A percentile compares a stretch with the other conserved stretches of the same genome.
phyloP scores from a whole-genome alignment of 2,329 filamentous ascomycete species.

The Arthrobotrys entomopaga region DNA sequence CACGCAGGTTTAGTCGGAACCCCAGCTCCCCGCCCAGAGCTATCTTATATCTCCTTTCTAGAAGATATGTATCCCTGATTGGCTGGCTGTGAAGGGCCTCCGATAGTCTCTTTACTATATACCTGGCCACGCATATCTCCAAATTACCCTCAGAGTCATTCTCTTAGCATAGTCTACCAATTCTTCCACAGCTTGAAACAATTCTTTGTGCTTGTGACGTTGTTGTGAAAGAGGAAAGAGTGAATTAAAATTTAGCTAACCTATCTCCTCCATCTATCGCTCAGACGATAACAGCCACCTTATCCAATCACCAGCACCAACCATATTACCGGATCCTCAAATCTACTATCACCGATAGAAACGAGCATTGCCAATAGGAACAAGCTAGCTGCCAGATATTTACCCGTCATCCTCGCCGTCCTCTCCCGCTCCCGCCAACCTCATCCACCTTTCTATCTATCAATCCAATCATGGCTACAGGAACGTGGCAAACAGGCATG shows the following conservation, averaged over 20 bases:
- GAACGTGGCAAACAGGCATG: slow-evolving; percentile 54
- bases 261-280: not conserved
- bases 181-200: no score
- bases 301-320: slow-evolving; percentile 9
- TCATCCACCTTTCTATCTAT: slow-evolving; percentile 19
- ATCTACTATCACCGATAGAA: slow-evolving; percentile 12
- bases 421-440: not conserved
- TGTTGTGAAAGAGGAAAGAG: slow-evolving; percentile 40
- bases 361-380: not conserved
- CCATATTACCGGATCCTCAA: not conserved
- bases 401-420: not conserved
- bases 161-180: no score
- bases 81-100: no score
- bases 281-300: not conserved
- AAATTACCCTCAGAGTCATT: no score
- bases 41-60: no score
- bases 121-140: no score
- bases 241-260: slow-evolving; percentile 52
- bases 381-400: not conserved
- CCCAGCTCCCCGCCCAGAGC: no score
- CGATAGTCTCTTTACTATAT: no score
- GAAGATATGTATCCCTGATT: no score
- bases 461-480: slow-evolving; percentile 34
- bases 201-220: slow-evolving; percentile 11
- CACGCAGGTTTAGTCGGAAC: no score